phyloP scores from a whole-genome alignment of 2,329 filamentous ascomycete species.

The Biscogniauxia sp. region DNA sequence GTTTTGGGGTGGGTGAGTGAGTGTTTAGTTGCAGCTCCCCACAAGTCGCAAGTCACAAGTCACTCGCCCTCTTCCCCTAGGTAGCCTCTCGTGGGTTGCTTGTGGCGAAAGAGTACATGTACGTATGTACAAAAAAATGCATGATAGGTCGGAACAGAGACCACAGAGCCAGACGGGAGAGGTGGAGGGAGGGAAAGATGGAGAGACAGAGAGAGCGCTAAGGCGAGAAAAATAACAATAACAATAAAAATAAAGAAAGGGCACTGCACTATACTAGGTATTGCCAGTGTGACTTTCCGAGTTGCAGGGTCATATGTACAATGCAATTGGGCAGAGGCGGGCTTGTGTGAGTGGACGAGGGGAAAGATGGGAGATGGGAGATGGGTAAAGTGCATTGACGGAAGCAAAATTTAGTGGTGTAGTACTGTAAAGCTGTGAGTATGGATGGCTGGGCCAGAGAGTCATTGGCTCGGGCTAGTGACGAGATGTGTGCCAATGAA shows the following conservation, averaged over 20 bases:
- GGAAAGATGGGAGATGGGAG: constrained; percentile 10
- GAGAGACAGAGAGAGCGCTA: too few species aligned
- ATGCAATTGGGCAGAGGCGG: constrained; percentile 9
- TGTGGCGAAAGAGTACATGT: neutral
- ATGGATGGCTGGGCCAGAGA: constrained; percentile 26
- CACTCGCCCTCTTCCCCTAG: neutral
- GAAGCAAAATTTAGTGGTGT: constrained; percentile 17
- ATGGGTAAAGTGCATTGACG: constrained; percentile 17
- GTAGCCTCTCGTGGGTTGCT: neutral
- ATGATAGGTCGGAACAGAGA: neutral
- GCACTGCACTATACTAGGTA: too few species aligned
- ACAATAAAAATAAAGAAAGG: too few species aligned
- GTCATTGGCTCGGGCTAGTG: constrained; percentile 22
- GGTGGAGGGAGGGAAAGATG: too few species aligned
- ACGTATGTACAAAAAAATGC: too few species aligned
- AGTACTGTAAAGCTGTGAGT: neutral
- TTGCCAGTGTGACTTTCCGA: neutral
- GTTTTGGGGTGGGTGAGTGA: neutral
- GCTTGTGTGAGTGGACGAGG: constrained; percentile 17
- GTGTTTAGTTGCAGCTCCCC: neutral
- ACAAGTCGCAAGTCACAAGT: neutral
- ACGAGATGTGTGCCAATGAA: constrained; percentile 12
- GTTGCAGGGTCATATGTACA: constrained; percentile 22
- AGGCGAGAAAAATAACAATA: too few species aligned
- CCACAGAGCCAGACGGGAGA: neutral